Evolutionary conservation across 306 rosid genomes (phyloP), one percentile per base, ranked within the genome.

Genomic region (Acacia acuminata): DNA sequence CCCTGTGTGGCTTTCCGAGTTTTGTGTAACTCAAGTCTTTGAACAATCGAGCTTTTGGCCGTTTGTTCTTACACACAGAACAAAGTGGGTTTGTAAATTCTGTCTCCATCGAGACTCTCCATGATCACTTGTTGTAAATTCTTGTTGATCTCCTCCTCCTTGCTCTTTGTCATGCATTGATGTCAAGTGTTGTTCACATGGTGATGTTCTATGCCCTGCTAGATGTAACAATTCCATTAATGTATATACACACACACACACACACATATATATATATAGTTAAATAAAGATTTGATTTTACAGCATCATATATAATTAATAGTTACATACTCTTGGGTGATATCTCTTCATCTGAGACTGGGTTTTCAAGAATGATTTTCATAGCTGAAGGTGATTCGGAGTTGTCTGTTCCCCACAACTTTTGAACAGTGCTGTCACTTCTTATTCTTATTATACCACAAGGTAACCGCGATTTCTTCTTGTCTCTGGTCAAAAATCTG

Each of bases 11-110:
- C 95, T 20, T 71, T 71, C 2, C 34, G 20, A 95, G 89, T 32
- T 93, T 97, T 30, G 82, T 68, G 70, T 85, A 87, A 60, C 82
- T 89, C 81, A 95, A 95, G 76, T 95, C 93, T 86, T 82, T 87
- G 78, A 82, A 85, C 83, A 84, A 82, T 73, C 85, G 91, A 61
- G 85, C 24, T 58, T 74, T 88, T 10, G 94, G 95, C 55, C 98
- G 79, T 68, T 63, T 81, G 10, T 88, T 93, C 0, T 85, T 76
- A 88, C 98, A 95, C 66, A 81, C 77, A 1, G 94, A 79, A 67
- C 97, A 95, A 16, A 78, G 47, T 45, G 92, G 80, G 71, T 78
- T 76, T 55, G 34, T 42, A 30, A 89, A 82, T 7, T 83, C 92
- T 61, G 82, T 90, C 55, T 80, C 87, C 78, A 68, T 44, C 53